These are phyloP conservation scores for Pontederia paniculata DNA, from an alignment of 176 grass and related monocot species.

Conservation along the genomic window DNA sequence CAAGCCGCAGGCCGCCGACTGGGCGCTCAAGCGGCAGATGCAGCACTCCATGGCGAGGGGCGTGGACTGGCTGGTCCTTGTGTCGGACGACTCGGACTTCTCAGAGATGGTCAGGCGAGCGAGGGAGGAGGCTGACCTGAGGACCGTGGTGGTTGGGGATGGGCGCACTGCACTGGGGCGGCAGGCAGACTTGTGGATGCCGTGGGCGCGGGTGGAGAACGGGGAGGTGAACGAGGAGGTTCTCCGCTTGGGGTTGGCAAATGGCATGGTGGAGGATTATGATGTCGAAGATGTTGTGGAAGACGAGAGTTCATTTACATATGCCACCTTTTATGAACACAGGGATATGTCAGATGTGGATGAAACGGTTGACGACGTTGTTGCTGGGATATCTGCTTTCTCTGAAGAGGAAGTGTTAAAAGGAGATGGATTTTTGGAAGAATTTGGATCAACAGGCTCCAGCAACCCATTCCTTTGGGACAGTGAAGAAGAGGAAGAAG, in stretches of 20 bases:
- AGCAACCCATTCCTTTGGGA: conserved; percentile 32
- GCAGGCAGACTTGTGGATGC: conserved; percentile 71
- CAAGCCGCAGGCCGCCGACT: conserved; percentile 94
- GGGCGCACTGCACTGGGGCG: conserved; percentile 37
- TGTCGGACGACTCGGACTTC: conserved; percentile 87
- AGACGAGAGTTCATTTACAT: conserved; percentile 7
- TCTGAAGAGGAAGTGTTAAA: conserved; percentile 37
- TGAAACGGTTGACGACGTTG: conserved; percentile 33
- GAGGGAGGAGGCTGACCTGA: conserved; percentile 43
- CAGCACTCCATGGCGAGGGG: conserved; percentile 59
- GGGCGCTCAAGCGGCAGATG: conserved; percentile 68
- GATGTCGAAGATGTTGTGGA: conserved; percentile 7
- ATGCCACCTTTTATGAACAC: conserved; percentile 9
- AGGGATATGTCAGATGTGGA: conserved; percentile 26
- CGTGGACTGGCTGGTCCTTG: conserved; percentile 66
- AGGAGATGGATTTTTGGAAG: conserved; percentile 19
- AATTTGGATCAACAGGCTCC: neutral
- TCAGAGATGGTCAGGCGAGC: conserved; percentile 60
- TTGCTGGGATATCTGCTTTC: conserved; percentile 39
- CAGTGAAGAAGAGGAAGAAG: conserved; percentile 38
- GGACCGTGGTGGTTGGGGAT: conserved; percentile 71
- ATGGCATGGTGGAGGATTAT: neutral
- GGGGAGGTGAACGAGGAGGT: conserved; percentile 61
- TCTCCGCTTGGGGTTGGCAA: conserved; percentile 23
- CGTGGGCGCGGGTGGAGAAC: conserved; percentile 65